Conservation (phyloP, 495 filamentous ascomycete species). For the Penicillium canescens region DNA sequence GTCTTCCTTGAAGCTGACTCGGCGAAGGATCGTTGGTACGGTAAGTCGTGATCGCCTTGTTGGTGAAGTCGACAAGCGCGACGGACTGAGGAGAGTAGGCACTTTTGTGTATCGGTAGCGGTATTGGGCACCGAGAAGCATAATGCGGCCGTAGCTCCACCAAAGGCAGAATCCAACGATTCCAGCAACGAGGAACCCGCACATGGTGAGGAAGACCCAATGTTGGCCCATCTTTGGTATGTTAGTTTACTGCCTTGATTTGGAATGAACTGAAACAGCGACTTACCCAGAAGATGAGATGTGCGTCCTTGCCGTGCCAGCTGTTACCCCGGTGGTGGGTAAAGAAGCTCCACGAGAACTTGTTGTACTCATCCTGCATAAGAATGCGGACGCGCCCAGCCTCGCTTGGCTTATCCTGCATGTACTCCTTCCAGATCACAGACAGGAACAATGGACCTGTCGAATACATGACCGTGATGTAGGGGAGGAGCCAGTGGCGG, state of each 20-base stretch:
- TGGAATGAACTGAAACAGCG: not conserved
- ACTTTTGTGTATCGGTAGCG: constrained; percentile 45
- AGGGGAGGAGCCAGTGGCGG: constrained; percentile 76
- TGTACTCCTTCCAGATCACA: constrained; percentile 82
- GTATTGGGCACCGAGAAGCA: constrained; percentile 46
- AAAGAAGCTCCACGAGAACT: constrained; percentile 75
- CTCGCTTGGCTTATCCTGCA: constrained; percentile 42
- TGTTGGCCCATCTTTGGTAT: constrained; percentile 60
- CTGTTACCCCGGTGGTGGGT: constrained; percentile 71
- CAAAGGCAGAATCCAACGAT: constrained; percentile 57
- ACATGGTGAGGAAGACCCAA: constrained; percentile 69
- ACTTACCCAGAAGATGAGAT: constrained; percentile 73
- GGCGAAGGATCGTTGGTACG: constrained; percentile 41
- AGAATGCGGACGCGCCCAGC: constrained; percentile 52
- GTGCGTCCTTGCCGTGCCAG: constrained; percentile 76
- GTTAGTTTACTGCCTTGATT: constrained; percentile 1
- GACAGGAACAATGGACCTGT: constrained; percentile 85
- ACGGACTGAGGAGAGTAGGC: constrained; percentile 25
- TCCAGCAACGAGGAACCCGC: constrained; percentile 61
- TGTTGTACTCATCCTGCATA: constrained; percentile 69
- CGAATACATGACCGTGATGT: constrained; percentile 86
- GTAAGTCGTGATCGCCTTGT: constrained; percentile 33
- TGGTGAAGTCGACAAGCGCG: constrained; percentile 34
- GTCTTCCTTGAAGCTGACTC: constrained; percentile 48
- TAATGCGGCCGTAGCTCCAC: constrained; percentile 53